Base-by-base conservation (phyloP, 116 monocot genomes). In the Iris pallida region DNA sequence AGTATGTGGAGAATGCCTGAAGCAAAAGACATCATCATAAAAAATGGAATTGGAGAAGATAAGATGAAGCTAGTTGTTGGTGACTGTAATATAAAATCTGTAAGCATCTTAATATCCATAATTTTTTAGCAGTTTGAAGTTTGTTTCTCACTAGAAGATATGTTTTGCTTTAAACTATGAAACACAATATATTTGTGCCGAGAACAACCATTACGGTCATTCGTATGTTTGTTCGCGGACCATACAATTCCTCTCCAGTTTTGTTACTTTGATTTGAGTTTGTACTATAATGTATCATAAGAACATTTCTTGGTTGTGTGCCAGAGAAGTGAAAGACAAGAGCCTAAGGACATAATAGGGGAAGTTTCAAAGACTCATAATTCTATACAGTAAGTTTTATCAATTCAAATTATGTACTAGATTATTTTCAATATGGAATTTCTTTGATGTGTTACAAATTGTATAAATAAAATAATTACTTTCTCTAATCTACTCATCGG, bases 1-100 rank as follows among this genome's bases (percentile, higher is more conserved):
- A 67, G 91, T 75, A 86, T 88, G 78, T 95, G 89, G 95, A 72
- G 73, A 42, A 68, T 86, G 58, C 95, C 91, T 68, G 91, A 91
- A 76, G 65, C 80, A 77, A 79, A 81, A 12, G 76, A 90, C 43
- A 65, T 80, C 30, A 72, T 81, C 40, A 79, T 59, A 68, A 76
- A 74, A 59, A 82, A 58, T 54, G 73, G 70, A 9, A 77, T 57
- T n/a, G 76, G 63, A 75, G 79, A 75, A 18, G 42, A 73, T 49
- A 91, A 77, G 74, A 72, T 82, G 58, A 76, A 78, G 10, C 63
- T 75, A 30, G 72, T 73, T 76, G 53, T 77, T 4, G 71, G 63
- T 14, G 91, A 82, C 57, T 95, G 82, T 54, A 61, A 66, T 72
- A 52, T 70, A 42, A 88, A 78, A 79, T 42, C 5, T 56, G 95